phyloP scores from a whole-genome alignment of 805 yeast species.

The Metschnikowia gelsemii region DNA sequence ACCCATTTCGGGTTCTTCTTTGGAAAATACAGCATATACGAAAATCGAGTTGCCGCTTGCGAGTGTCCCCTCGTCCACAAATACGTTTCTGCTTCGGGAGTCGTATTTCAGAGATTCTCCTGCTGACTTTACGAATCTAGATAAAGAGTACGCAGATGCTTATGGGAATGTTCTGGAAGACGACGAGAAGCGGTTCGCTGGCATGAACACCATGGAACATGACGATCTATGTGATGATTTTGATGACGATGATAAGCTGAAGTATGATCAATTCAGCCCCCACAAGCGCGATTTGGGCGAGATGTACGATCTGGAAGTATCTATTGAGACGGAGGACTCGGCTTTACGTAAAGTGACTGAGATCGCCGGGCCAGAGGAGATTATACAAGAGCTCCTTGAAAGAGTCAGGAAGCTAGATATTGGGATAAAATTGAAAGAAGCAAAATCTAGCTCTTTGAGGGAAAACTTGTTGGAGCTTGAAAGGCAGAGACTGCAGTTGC shows the following conservation, averaged over 20 bases:
- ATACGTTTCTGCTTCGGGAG: conserved; percentile 14
- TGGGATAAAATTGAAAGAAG: background rate
- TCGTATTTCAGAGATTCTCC: conserved; percentile 16
- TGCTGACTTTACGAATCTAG: conserved; percentile 2
- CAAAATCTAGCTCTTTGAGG: background rate
- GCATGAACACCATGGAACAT: background rate
- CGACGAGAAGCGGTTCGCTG: background rate
- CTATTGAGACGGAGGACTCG: conserved; percentile 6
- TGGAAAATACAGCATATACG: conserved; percentile 24
- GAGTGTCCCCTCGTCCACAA: no score
- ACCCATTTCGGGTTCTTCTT: no score
- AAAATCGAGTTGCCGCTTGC: background rate
- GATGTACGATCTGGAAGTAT: conserved; percentile 18
- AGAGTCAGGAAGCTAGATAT: conserved; percentile 2
- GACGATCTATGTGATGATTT: background rate
- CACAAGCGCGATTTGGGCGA: conserved; percentile 9
- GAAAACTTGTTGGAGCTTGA: conserved; percentile 1
- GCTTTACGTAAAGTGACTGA: background rate
- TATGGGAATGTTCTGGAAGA: conserved; percentile 18
- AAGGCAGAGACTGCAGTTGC: background rate
- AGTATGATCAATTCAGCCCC: background rate
- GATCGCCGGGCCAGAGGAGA: background rate
- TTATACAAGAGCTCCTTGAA: conserved; percentile 2
- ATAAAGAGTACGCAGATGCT: conserved; percentile 16
- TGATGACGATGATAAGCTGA: conserved; percentile 6